Evolutionary conservation across 169 alveolate genomes (phyloP).

Genomic region (Theileria sp.): DNA sequence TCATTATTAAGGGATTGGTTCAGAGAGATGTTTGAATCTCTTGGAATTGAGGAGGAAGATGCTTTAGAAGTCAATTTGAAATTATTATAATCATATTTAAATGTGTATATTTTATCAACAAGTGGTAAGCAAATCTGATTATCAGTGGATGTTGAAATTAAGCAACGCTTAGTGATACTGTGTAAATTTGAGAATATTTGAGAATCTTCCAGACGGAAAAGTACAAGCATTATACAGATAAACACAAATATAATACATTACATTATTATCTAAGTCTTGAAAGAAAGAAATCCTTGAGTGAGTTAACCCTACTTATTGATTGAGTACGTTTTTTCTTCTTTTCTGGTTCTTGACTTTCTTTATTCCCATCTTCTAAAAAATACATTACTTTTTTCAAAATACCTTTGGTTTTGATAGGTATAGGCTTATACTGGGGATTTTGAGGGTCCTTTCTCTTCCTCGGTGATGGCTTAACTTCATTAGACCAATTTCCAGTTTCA

Average conservation of each 20-base stretch:
- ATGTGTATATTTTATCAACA: slow-evolving; percentile 24
- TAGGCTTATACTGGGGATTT: background rate
- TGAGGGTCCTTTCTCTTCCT: background rate
- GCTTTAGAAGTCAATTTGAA: slow-evolving; percentile 25
- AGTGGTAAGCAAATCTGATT: slow-evolving; percentile 35
- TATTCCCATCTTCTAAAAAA: background rate
- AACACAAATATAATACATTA: slow-evolving; percentile 10
- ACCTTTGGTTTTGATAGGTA: background rate
- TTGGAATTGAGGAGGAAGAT: slow-evolving; percentile 9
- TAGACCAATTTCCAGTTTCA: background rate
- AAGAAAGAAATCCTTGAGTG: slow-evolving; percentile 24
- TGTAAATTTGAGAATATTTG: slow-evolving; percentile 15
- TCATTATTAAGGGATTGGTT: background rate
- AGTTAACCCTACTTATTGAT: slow-evolving; percentile 24
- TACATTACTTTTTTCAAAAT: background rate
- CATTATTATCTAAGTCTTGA: background rate
- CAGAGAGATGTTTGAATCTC: background rate
- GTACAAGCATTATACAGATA: slow-evolving; percentile 28
- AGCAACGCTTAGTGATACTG: slow-evolving; percentile 33
- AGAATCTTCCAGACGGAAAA: slow-evolving; percentile 55
- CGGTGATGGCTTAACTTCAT: slow-evolving; percentile 7
- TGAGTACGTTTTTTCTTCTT: slow-evolving; percentile 16
- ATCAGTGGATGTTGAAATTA: slow-evolving; percentile 43
- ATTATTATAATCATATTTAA: slow-evolving; percentile 4
- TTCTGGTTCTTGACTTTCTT: slow-evolving; percentile 7